Conservation (phyloP, 2,329 filamentous ascomycete species). For the Aaosphaeria arxii region DNA sequence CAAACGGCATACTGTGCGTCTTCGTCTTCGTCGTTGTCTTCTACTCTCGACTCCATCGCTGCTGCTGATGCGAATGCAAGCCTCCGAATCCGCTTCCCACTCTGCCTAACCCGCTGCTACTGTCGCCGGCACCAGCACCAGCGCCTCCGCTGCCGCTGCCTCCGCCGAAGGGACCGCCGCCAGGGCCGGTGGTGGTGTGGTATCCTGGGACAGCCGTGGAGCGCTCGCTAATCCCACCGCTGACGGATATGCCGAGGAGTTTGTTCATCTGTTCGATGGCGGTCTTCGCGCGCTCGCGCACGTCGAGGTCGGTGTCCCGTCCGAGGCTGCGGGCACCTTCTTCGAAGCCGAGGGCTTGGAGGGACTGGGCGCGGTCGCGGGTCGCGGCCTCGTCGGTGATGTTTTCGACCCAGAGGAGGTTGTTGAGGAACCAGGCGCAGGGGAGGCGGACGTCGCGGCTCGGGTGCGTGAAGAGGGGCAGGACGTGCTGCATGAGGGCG, state of each 20-base stretch:
- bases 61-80: constrained; percentile 7
- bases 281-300: constrained; percentile 78
- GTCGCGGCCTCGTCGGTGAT: constrained; percentile 63
- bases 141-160: background rate
- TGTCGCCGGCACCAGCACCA: background rate
- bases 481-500: constrained; percentile 69
- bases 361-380: constrained; percentile 62
- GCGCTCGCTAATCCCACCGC: no score
- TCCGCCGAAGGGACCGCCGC: background rate
- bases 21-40: no score
- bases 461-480: constrained; percentile 70
- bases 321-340: constrained; percentile 60
- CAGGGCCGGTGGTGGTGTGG: no score
- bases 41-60: constrained; percentile 1
- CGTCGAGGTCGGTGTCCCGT: constrained; percentile 73
- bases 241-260: constrained; percentile 11
- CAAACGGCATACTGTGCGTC: no score
- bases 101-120: constrained; percentile 2
- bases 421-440: constrained; percentile 80
- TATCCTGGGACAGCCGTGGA: no score
- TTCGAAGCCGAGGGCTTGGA: constrained; percentile 70
- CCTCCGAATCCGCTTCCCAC: constrained; percentile 2
- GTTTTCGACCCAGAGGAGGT: constrained; percentile 81
- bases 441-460: constrained; percentile 72
- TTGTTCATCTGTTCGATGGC: constrained; percentile 61